Evolutionary conservation across 805 yeast species (phyloP).

Genomic region (Wickerhamomyces sydowiorum): DNA sequence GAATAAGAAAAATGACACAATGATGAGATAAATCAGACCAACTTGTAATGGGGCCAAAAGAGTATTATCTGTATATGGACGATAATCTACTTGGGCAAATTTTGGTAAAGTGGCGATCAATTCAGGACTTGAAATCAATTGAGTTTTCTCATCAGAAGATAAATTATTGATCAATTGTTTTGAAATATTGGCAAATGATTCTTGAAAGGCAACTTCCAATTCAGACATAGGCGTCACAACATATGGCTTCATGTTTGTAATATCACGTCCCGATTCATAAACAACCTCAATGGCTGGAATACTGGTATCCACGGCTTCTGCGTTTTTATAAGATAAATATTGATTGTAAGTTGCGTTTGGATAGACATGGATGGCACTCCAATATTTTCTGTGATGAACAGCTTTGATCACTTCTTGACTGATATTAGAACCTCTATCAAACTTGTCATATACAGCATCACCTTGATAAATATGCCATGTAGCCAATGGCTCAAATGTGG

Average conservation of each 20-base stretch:
- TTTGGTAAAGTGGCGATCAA: conserved; percentile 29
- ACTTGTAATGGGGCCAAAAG: conserved; percentile 66
- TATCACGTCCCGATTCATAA: conserved; percentile 65
- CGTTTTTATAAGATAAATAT: conserved; percentile 21
- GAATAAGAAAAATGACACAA: conserved; percentile 68
- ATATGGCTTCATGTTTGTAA: conserved; percentile 37
- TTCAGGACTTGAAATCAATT: conserved; percentile 18
- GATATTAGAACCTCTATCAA: conserved; percentile 14
- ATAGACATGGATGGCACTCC: conserved; percentile 56
- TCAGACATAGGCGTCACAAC: conserved; percentile 37
- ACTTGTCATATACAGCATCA: conserved; percentile 19
- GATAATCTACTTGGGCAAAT: conserved; percentile 36
- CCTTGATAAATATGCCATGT: conserved; percentile 29
- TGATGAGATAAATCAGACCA: conserved; percentile 67
- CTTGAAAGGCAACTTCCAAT: conserved; percentile 29
- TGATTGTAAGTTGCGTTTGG: conserved; percentile 38
- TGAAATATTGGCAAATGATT: conserved; percentile 26
- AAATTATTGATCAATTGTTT: conserved; percentile 2
- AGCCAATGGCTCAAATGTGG: conserved; percentile 48
- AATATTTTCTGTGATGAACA: conserved; percentile 51
- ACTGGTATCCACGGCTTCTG: conserved; percentile 24
- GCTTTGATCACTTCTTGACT: conserved; percentile 33
- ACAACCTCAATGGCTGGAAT: conserved; percentile 32
- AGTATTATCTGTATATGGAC: conserved; percentile 46
- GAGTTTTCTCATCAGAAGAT: conserved; percentile 12